A percentile compares a stretch with the other conserved stretches of the same genome.
Evolutionary conservation across 2,329 filamentous ascomycete species (phyloP).

Genomic region (Botrytis sinoallii): DNA sequence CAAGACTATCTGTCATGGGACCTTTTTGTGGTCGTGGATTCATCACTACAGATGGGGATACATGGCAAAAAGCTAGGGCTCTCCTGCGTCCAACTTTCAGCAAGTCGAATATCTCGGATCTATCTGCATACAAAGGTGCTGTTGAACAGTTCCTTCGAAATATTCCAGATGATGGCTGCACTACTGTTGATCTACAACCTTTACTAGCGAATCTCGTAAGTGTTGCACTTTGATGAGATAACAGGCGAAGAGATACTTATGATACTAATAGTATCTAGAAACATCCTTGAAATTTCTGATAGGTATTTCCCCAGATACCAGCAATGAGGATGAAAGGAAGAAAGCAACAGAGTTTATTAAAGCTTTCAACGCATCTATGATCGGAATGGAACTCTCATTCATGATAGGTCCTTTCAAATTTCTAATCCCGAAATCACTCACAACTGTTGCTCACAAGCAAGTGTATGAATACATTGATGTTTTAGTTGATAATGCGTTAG

Average conservation of each 20-base stretch:
- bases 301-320: not conserved
- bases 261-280: not conserved
- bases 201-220: not conserved
- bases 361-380: not conserved
- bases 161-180: not conserved
- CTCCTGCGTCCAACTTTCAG: slow-evolving; percentile 52
- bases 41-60: slow-evolving; percentile 20
- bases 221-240: not conserved
- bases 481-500: not conserved
- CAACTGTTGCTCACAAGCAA: not conserved
- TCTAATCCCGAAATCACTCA: not conserved
- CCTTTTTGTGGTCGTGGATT: slow-evolving; percentile 21
- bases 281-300: not conserved
- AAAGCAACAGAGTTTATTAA: not conserved
- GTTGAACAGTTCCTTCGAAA: not conserved
- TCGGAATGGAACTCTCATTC: not conserved
- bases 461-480: not conserved
- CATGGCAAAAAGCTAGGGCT: slow-evolving; percentile 29
- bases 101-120: slow-evolving; percentile 55
- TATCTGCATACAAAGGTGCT: slow-evolving; percentile 37
- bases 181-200: not conserved
- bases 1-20: not conserved
- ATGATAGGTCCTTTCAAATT: not conserved
- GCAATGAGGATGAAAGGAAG: not conserved
- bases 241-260: not conserved